Percentiles rank a stretch among this genome's conserved stretches.
These are phyloP conservation scores for Wickerhamomyces strasburgensis DNA, from an alignment of 805 yeast species.

Conservation along the genomic window DNA sequence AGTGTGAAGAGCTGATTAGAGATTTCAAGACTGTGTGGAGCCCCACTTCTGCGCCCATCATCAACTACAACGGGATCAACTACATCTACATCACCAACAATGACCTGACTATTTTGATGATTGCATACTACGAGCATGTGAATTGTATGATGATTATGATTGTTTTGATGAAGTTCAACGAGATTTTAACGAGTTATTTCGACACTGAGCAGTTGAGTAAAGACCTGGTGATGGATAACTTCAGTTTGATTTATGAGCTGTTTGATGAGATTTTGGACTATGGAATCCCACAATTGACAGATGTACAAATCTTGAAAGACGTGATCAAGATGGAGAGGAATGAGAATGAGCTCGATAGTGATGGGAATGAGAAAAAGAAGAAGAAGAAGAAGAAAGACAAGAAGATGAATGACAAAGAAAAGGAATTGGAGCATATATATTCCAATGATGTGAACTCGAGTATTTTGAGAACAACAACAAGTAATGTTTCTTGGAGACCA, in stretches of 20 bases:
- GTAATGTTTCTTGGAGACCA: constrained; percentile 85
- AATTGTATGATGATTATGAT: constrained; percentile 55
- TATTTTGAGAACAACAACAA: constrained; percentile 71
- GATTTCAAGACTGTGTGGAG: constrained; percentile 40
- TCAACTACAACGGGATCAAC: constrained; percentile 39
- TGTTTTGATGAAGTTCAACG: constrained; percentile 46
- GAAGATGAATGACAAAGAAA: background rate
- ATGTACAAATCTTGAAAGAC: constrained; percentile 70
- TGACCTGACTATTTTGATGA: constrained; percentile 32
- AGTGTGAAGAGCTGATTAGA: constrained; percentile 43
- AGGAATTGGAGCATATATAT: constrained; percentile 18
- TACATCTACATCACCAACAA: constrained; percentile 51
- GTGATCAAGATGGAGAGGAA: constrained; percentile 57
- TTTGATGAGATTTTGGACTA: constrained; percentile 86
- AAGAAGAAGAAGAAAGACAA: constrained; percentile 3
- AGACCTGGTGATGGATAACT: constrained; percentile 66
- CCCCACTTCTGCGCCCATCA: constrained; percentile 35
- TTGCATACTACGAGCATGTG: constrained; percentile 26
- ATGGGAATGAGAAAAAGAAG: constrained; percentile 14
- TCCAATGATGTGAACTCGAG: constrained; percentile 54
- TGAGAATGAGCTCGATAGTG: constrained; percentile 4
- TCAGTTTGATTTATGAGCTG: constrained; percentile 71
- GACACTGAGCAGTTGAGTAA: constrained; percentile 37
- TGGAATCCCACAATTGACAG: constrained; percentile 84
- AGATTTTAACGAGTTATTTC: constrained; percentile 42